Conservation (phyloP, 2,329 filamentous ascomycete genomes). For the Fusarium caatingaense region DNA sequence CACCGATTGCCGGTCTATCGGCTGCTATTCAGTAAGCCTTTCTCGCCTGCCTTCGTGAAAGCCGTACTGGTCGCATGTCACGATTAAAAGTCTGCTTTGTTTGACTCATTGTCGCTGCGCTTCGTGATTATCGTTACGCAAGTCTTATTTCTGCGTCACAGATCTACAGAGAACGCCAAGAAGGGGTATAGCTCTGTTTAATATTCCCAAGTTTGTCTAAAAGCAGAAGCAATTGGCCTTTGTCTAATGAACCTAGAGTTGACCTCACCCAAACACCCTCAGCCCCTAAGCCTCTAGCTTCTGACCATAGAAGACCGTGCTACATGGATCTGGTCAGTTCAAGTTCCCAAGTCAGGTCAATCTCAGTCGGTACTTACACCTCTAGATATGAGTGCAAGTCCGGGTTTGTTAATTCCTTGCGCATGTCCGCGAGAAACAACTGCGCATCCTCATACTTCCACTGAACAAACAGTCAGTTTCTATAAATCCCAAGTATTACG, state of each 20-base stretch:
- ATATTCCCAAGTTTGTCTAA: rapidly evolving
- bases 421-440: conserved; percentile 16
- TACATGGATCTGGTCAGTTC: neutral
- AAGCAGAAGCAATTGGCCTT: neutral
- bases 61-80: neutral
- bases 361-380: neutral
- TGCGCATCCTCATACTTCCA: conserved; percentile 22
- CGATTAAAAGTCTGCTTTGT: neutral
- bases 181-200: rapidly evolving
- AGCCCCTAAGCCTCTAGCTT: neutral
- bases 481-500: rapidly evolving
- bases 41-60: neutral
- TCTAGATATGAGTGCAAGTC: neutral
- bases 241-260: neutral
- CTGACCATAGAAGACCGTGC: conserved; percentile 2
- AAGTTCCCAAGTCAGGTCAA: neutral
- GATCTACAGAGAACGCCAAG: neutral
- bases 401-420: conserved; percentile 16
- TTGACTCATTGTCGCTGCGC: neutral
- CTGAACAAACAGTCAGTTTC: neutral
- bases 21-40: neutral
- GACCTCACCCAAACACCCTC: neutral
- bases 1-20: neutral
- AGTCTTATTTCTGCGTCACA: neutral
- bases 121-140: neutral